A percentile compares a stretch with the other conserved stretches of the same genome.
These are phyloP conservation scores for Talaromyces stipitatus DNA, from an alignment of 495 filamentous ascomycete species.

Conservation along the genomic window DNA sequence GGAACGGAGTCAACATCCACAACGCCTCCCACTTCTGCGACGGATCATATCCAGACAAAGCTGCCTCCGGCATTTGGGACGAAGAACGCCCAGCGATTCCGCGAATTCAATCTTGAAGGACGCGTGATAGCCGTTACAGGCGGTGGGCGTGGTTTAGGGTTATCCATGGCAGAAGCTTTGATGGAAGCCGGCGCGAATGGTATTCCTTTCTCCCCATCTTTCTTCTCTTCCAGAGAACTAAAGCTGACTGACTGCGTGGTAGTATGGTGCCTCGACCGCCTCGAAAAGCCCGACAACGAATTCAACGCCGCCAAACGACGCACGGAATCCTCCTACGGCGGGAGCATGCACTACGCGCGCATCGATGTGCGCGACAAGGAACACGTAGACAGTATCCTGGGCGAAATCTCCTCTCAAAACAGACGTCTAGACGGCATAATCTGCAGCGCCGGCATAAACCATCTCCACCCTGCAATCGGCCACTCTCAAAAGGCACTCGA, in stretches of 20 bases:
- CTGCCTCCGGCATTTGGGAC: conserved; percentile 17
- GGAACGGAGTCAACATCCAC: background rate
- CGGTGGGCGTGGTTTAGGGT: conserved; percentile 54
- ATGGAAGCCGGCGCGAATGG: conserved; percentile 62
- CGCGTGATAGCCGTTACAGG: conserved; percentile 57
- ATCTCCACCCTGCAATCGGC: conserved; percentile 62
- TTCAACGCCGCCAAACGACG: conserved; percentile 43
- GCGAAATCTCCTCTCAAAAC: conserved; percentile 44
- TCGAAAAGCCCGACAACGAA: conserved; percentile 39
- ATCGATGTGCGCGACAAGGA: conserved; percentile 57
- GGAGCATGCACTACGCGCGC: conserved; percentile 51
- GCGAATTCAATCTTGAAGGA: conserved; percentile 48
- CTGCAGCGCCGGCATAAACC: conserved; percentile 75
- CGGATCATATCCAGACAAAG: conserved; percentile 29
- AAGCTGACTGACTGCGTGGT: conserved; percentile 4
- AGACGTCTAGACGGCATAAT: conserved; percentile 66
- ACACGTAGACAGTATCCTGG: conserved; percentile 46
- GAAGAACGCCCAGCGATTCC: conserved; percentile 20
- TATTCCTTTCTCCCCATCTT: conserved; percentile 15
- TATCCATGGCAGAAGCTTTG: conserved; percentile 61
- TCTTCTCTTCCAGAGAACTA: background rate
- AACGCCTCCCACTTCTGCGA: background rate
- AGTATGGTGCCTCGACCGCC: conserved; percentile 61
- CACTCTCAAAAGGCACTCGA: conserved; percentile 57
- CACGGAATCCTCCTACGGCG: conserved; percentile 40